Evolutionary conservation across 2,329 filamentous ascomycete species (phyloP), one percentile per base, ranked within the genome.

Genomic region (Tolypocladium album): DNA sequence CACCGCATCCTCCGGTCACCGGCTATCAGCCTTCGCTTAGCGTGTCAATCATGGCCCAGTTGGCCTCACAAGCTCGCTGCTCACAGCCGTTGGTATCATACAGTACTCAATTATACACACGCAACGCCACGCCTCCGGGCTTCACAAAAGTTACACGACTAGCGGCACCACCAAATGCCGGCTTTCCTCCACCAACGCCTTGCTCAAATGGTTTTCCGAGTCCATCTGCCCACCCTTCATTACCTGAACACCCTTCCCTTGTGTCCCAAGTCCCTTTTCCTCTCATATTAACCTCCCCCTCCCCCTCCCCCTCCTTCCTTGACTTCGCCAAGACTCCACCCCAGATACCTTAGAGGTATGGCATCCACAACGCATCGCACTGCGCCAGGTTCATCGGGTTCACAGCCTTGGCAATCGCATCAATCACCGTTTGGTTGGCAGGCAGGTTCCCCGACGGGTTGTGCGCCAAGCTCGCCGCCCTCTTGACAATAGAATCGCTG

Each of bases 331-430:
- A n/a, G 9, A 2, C 50, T n/a, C 20, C 50, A 22, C 24, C n/a
- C 31, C 22, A 34, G 3, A 22, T 12, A 4, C 40, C 62, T 75
- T 80, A 97, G 70, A 97, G 78, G 78, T 96, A 99, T 31, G 91
- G 88, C 93, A 97, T 97, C 92, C 94, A 99, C 67, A 99, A 77
- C 61, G 92, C 87, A 79, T 99, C 94, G 69, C 89, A 92, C 74
- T 90, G 84, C 53, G 89, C 88, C 74, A 99, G 74, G 72, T 94
- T 92, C 77, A 90, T 86, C 1, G 94, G 94, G 75, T 96, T 95
- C 20, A 96, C 92, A 1, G 93, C 92, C 76, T 88, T 88, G n/a
- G 89, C 89, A 63, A 99, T 89, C 63, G 95, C 76, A 75, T 99
- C 94, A 69, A 99, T 93, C 38, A 96, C 91, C 47, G 93, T 97